Conservation (phyloP, 768 basidiomycete species). For the Rhodocollybia butyracea region DNA sequence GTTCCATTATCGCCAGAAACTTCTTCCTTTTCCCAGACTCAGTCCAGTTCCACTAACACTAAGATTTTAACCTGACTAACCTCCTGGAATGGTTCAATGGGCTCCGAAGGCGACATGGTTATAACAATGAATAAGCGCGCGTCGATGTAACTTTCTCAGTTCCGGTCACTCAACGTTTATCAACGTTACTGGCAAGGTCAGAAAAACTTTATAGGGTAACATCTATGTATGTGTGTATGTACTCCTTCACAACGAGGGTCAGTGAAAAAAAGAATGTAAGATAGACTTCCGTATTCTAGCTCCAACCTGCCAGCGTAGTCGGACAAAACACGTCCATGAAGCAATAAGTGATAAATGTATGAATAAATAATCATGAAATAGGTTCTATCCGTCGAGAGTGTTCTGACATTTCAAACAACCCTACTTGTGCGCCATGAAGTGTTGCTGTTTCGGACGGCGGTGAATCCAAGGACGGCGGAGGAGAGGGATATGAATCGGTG, state of each 20-base stretch:
- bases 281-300: no score
- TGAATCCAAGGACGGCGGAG: slow-evolving; percentile 38
- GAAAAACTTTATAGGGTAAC: no score
- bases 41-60: not conserved
- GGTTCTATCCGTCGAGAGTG: slow-evolving; percentile 1
- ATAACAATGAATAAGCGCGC: not conserved
- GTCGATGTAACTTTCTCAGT: not conserved
- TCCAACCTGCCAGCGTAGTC: no score
- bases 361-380: slow-evolving; percentile 6
- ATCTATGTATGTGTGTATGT: no score
- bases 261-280: no score
- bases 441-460: slow-evolving; percentile 6
- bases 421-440: not conserved
- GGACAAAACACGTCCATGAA: no score
- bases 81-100: slow-evolving; percentile 21
- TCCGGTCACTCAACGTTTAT: no score
- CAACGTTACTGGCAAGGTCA: no score
- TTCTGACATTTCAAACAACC: not conserved
- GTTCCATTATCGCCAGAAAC: slow-evolving; percentile 74
- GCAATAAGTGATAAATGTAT: not conserved
- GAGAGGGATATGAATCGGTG: slow-evolving; percentile 47
- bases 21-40: slow-evolving; percentile 46
- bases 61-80: slow-evolving; percentile 5
- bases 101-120: slow-evolving; percentile 15
- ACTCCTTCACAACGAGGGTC: no score